These are phyloP conservation scores for Eucalyptus shirleyi DNA, from an alignment of 345 rosid species.

Conservation along the genomic window DNA sequence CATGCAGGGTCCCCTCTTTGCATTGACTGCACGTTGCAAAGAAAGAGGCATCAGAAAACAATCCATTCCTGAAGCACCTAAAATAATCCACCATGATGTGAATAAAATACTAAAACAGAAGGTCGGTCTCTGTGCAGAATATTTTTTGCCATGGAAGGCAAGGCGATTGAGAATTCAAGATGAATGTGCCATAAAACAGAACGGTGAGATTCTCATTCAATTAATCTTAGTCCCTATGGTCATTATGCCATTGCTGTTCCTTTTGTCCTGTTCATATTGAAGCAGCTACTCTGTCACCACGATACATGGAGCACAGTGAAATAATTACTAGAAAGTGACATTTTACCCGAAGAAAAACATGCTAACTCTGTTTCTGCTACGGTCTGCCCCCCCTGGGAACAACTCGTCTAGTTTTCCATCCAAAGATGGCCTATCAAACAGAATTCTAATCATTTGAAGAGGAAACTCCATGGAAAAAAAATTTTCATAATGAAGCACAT, in stretches of 20 bases:
- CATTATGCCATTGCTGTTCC: background rate
- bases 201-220: background rate
- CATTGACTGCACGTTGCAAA: slow-evolving; percentile 58
- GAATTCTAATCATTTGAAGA: background rate
- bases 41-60: background rate
- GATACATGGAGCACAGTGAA: background rate
- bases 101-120: background rate
- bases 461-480: background rate
- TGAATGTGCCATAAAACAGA: background rate
- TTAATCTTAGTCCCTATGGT: background rate
- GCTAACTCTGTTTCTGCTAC: background rate
- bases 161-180: background rate
- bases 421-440: background rate
- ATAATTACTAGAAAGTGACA: background rate
- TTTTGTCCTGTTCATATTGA: background rate
- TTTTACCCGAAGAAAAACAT: background rate
- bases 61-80: background rate
- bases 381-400: background rate
- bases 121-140: background rate
- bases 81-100: background rate
- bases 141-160: background rate
- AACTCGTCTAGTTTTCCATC: background rate
- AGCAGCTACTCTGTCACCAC: background rate
- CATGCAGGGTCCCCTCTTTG: slow-evolving; percentile 87
- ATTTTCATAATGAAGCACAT: background rate